Evolutionary conservation across 2,329 filamentous ascomycete genomes (phyloP), one percentile per base, ranked within the genome.

Genomic region (Ascochyta clinopodiicola): DNA sequence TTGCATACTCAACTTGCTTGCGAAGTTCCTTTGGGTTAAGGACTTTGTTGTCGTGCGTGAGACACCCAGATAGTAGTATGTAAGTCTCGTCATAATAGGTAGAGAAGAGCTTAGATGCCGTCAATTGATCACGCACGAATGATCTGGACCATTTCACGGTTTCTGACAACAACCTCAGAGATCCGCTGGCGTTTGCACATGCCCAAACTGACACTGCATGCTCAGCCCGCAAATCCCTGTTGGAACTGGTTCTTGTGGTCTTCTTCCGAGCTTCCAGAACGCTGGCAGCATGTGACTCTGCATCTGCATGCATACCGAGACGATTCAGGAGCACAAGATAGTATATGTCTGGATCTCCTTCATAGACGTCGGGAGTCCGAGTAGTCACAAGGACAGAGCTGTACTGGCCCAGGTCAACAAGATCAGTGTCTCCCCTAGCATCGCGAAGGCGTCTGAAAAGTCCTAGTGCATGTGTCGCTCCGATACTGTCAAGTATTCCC

Each of bases 121-220:
- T 73, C 21, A 64, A 42, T 6, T 42, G 37, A 62, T 79, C 77
- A 22, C 70, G 70, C n/a, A 74, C 62, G 51, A 71, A 79, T 2
- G 73, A 66, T 6, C 67, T 71, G 1, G 70, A 60, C 77, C 77
- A 79, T 2, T 67, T 31, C 2, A 77, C 32, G 1, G 68, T 67
- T 6, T 75, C 65, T 19, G 59, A 61, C 19, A 70, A 69, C 1
- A 77, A 15, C 1, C 67, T 55, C 1, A 75, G 48, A 9, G 67
- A 75, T 2, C 71, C 69, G 42, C 70, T 76, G 15, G 71, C 71
- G 3, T 71, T 64, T 12, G 74, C 67, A 53, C 61, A 74, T 27
- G 57, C 51, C 13, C 74, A 22, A 2, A 68, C 69, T 13, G 67
- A 64, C 9, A 65, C 58, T 2, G 69, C 72, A 57, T 67, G 67